These are phyloP conservation scores for Blastocystis hominis DNA, from an alignment of 352 stramenopile genomes.

Conservation along the genomic window DNA sequence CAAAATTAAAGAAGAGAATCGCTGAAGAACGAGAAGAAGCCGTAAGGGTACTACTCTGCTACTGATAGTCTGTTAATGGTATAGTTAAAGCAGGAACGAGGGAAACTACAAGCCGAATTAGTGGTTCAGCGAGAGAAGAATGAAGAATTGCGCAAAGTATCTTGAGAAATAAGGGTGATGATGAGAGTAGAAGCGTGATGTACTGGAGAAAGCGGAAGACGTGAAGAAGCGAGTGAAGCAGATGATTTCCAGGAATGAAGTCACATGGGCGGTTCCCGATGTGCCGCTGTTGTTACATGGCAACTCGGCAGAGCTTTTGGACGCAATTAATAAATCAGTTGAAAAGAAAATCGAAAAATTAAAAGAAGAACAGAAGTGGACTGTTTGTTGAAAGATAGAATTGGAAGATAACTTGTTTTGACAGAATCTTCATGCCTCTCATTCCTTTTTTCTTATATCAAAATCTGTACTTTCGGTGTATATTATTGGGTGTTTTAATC, in stretches of 20 bases:
- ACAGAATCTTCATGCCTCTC: too few relatives aligned
- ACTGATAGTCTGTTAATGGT: neutral
- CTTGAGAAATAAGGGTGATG: neutral
- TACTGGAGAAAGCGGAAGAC: neutral
- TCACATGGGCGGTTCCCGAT: neutral
- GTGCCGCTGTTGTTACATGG: neutral
- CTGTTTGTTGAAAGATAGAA: neutral
- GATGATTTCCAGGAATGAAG: neutral
- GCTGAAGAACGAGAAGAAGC: neutral
- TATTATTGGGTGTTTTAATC: too few relatives aligned
- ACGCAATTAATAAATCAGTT: neutral
- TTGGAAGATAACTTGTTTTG: neutral
- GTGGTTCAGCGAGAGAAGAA: neutral
- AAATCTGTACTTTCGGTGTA: too few relatives aligned
- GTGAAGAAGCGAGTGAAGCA: neutral
- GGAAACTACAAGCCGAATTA: neutral
- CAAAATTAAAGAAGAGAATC: neutral
- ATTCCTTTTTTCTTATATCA: too few relatives aligned
- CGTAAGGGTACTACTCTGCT: neutral
- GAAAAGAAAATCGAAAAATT: slow-evolving; percentile 20
- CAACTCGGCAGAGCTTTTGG: neutral
- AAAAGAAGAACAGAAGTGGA: neutral
- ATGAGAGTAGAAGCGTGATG: neutral
- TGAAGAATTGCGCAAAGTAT: neutral
- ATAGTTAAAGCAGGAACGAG: neutral